Evolutionary conservation across 441 rosid species (phyloP).

Genomic region (Brassica hybrid): DNA sequence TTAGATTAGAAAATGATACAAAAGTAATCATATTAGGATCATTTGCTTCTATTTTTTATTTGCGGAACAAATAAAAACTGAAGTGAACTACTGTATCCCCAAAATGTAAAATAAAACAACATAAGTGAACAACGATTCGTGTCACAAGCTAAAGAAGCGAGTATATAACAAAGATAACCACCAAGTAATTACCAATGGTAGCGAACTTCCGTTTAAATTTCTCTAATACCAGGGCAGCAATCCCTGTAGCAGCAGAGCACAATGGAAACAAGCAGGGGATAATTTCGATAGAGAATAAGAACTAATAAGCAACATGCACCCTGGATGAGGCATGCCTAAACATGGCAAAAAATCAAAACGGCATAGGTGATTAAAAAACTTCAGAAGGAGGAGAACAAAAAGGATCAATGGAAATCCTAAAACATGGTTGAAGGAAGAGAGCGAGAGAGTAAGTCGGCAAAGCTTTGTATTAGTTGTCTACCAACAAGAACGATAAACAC

Average conservation of each 20-base stretch:
- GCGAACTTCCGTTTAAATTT: constrained; percentile 55
- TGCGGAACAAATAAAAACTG: too few relatives aligned
- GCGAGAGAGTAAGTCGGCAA: constrained; percentile 6
- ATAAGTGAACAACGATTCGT: constrained; percentile 11
- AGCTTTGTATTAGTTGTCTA: not conserved
- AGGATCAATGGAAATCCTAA: not conserved
- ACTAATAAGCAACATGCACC: constrained; percentile 35
- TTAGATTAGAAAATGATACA: not conserved
- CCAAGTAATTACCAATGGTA: constrained; percentile 50
- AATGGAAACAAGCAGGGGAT: constrained; percentile 23
- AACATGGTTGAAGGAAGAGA: not conserved
- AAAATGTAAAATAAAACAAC: not conserved
- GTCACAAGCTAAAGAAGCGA: constrained; percentile 22
- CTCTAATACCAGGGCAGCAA: not conserved
- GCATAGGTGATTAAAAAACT: not conserved
- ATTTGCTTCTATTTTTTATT: not conserved
- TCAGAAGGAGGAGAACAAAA: too few relatives aligned
- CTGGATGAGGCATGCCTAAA: not conserved
- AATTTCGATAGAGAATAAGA: constrained; percentile 41
- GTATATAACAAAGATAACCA: not conserved
- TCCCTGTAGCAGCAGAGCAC: constrained; percentile 16
- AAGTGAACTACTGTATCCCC: not conserved
- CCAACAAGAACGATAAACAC: not conserved
- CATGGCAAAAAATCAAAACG: constrained; percentile 39
- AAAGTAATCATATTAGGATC: not conserved